Percentiles rank a stretch among this genome's conserved stretches.
phyloP scores from a whole-genome alignment of 345 rosid genomes.

The Turritis glabra region DNA sequence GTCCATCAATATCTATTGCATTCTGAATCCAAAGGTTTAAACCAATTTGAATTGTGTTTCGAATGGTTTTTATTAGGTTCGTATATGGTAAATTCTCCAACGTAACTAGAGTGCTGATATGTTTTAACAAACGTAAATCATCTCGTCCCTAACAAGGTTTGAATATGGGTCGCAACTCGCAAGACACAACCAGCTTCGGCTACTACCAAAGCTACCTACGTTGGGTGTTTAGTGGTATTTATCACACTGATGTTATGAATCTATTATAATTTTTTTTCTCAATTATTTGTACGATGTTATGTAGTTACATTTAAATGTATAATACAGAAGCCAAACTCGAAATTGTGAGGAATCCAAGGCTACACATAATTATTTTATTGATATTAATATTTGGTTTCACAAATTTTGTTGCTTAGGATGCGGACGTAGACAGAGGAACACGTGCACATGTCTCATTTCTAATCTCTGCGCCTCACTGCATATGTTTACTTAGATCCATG shows the following conservation, averaged over 20 bases:
- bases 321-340: conserved; percentile 15
- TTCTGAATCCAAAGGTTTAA: background rate
- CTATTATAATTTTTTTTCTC: background rate
- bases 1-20: background rate
- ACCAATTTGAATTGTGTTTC: background rate
- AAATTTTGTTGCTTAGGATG: conserved; percentile 34
- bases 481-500: conserved; percentile 29
- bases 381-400: conserved; percentile 18
- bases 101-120: too few relatives aligned
- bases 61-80: too few relatives aligned
- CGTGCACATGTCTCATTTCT: conserved; percentile 40
- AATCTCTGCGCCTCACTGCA: conserved; percentile 17
- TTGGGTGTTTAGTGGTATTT: background rate
- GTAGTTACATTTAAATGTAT: background rate
- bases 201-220: background rate
- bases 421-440: conserved; percentile 39
- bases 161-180: background rate
- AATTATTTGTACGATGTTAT: conserved; percentile 1
- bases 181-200: background rate
- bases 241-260: background rate
- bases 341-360: conserved; percentile 38
- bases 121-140: too few relatives aligned
- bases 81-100: too few relatives aligned
- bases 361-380: background rate
- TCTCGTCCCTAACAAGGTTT: background rate